These are phyloP conservation scores for Alternaria conjuncta DNA, from an alignment of 2,329 filamentous ascomycete genomes.

Conservation along the genomic window DNA sequence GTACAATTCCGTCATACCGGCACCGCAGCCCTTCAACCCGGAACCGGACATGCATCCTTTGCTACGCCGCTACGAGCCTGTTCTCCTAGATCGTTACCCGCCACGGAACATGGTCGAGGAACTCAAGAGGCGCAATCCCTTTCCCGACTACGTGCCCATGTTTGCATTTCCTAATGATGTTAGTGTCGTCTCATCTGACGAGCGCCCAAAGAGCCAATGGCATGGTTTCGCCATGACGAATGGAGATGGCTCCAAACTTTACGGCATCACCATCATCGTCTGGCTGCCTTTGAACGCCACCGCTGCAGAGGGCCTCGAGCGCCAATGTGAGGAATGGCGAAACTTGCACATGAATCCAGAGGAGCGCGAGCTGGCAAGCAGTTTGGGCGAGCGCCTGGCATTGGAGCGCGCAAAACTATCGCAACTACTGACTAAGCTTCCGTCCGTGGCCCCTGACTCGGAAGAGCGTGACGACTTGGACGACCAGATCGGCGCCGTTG, in stretches of 20 bases:
- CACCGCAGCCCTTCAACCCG: conserved; percentile 85
- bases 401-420: conserved; percentile 89
- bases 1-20: conserved; percentile 97
- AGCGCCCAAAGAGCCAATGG: conserved; percentile 94
- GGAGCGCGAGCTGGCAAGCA: conserved; percentile 90
- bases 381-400: conserved; percentile 85
- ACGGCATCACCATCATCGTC: conserved; percentile 88
- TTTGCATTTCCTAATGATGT: conserved; percentile 99
- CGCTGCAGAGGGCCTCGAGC: conserved; percentile 83
- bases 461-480: conserved; percentile 82
- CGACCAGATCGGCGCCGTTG: conserved; percentile 92
- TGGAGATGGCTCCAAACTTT: conserved; percentile 87
- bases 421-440: conserved; percentile 81
- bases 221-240: conserved; percentile 99
- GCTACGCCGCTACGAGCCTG: conserved; percentile 91
- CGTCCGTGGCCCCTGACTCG: conserved; percentile 80
- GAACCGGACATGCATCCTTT: conserved; percentile 95
- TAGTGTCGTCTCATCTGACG: conserved; percentile 92
- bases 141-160: conserved; percentile 98
- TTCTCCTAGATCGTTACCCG: conserved; percentile 93
- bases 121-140: conserved; percentile 77
- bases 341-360: conserved; percentile 80
- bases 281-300: conserved; percentile 87
- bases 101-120: conserved; percentile 83
- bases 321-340: conserved; percentile 61